Evolutionary conservation across 306 rosid genomes (phyloP).

Genomic region (Casuarina cunninghamiana): DNA sequence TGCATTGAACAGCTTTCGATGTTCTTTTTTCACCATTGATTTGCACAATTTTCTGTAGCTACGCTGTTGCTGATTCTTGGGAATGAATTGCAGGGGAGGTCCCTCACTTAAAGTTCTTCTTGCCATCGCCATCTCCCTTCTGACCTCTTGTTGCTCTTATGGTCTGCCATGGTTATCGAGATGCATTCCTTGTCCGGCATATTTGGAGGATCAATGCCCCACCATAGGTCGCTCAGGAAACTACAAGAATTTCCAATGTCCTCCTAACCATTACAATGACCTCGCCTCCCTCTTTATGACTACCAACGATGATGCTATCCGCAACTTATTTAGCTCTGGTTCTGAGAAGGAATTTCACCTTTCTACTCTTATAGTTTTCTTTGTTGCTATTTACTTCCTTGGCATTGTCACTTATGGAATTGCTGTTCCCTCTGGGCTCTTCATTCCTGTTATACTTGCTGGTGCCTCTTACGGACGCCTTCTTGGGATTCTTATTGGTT

Average conservation of each 20-base stretch:
- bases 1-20: not conserved
- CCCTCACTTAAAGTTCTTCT: constrained; percentile 52
- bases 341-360: constrained; percentile 53
- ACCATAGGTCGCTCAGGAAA: constrained; percentile 58
- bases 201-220: constrained; percentile 55
- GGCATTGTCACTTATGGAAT: constrained; percentile 84
- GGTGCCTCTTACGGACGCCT: constrained; percentile 88
- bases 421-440: constrained; percentile 89
- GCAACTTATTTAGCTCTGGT: constrained; percentile 60
- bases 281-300: constrained; percentile 85
- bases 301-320: constrained; percentile 82
- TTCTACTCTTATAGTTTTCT: constrained; percentile 64
- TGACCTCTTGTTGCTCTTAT: constrained; percentile 65
- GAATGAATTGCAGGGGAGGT: constrained; percentile 58
- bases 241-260: constrained; percentile 71
- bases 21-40: not conserved
- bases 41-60: not conserved
- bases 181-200: constrained; percentile 69
- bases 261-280: constrained; percentile 69
- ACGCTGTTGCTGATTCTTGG: constrained; percentile 27
- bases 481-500: constrained; percentile 52
- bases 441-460: constrained; percentile 82
- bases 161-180: constrained; percentile 73
- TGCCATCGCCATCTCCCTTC: constrained; percentile 47
- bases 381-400: constrained; percentile 53